Conservation (phyloP, 306 rosid genomes). For the Vigna unguiculata region DNA sequence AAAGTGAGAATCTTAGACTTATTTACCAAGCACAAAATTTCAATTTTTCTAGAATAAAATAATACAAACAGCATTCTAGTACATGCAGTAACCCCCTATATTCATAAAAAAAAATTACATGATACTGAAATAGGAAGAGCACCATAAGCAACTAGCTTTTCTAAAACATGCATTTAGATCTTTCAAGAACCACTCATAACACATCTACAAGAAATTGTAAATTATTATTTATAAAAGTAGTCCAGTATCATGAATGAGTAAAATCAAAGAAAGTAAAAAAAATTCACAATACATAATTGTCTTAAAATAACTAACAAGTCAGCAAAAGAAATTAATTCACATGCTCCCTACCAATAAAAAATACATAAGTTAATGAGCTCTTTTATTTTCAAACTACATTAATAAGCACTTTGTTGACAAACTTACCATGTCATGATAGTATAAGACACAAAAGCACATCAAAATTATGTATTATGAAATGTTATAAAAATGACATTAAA, state of each 20-base stretch:
- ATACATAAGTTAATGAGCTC: neutral
- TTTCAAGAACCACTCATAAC: slow-evolving; percentile 96
- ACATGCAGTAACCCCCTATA: slow-evolving; percentile 41
- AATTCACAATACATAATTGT: slow-evolving; percentile 25
- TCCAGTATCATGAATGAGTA: slow-evolving; percentile 36
- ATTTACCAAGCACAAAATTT: neutral
- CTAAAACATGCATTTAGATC: slow-evolving; percentile 97
- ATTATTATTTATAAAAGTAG: slow-evolving; percentile 35
- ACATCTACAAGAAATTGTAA: slow-evolving; percentile 65
- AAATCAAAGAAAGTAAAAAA: slow-evolving; percentile 28
- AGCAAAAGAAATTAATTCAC: neutral
- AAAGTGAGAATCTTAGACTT: slow-evolving; percentile 8
- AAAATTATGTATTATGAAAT: neutral
- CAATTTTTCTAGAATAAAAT: slow-evolving; percentile 23
- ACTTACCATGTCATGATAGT: neutral
- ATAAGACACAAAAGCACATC: neutral
- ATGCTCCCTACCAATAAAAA: neutral
- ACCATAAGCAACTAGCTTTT: slow-evolving; percentile 95
- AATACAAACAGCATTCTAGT: slow-evolving; percentile 21
- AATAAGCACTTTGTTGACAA: neutral
- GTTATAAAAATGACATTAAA: slow-evolving; percentile 8
- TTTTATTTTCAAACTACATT: slow-evolving; percentile 8
- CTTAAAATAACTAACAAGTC: slow-evolving; percentile 13
- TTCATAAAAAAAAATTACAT: slow-evolving; percentile 55
- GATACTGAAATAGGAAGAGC: slow-evolving; percentile 94